Base-by-base conservation (phyloP, 2,329 filamentous ascomycete genomes). In the Xylaria sp. region DNA sequence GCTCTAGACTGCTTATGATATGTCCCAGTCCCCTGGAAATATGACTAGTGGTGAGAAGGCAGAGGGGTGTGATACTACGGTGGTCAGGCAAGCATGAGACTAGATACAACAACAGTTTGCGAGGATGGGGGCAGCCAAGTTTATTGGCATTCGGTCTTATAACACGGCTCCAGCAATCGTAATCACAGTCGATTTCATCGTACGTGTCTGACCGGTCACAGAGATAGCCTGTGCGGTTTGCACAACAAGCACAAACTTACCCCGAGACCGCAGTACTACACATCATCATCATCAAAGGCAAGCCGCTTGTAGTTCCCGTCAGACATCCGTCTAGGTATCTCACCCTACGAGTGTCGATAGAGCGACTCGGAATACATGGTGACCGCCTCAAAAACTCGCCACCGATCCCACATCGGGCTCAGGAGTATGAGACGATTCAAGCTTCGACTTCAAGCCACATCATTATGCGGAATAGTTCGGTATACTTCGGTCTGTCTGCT, bases 91-190 rank as follows among this genome's bases (percentile, higher is more conserved):
- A 59, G 62, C 67, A 57, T 62, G 64, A 58, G 62, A 54, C 47
- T 45, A 61, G 34, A 65, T 65, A 61, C 54, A 67, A 72, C 69
- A 65, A 67, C 61, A 69, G 65, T 68, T 72, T 68, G 71, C 67
- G 69, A 71, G 58, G 48, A 51, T 56, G 32, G 48, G 48, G 63
- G 65, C 45, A 64, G 61, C 58, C 60, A 48, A 54, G 50, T 45
- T 56, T 48, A 32, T 50, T 56, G 53, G 39, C 32, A 56, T 63
- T 53, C 50, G 57, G 50, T 42, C 57, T 61, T 51, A 62, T 65
- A 61, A 62, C 45, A 60, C 42, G 57, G 48, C 36, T 51, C 58
- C 27, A 45, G 50, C 61, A 53, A 54, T 65, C 47, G 63, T 42
- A 63, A 56, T 62, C 53, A 50, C 21, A 47, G 42, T 42, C 24